Percentiles rank a stretch among this genome's conserved stretches.
These are phyloP conservation scores for Coniochaeta hoffmannii DNA, from an alignment of 2,329 filamentous ascomycete genomes.

Conservation along the genomic window DNA sequence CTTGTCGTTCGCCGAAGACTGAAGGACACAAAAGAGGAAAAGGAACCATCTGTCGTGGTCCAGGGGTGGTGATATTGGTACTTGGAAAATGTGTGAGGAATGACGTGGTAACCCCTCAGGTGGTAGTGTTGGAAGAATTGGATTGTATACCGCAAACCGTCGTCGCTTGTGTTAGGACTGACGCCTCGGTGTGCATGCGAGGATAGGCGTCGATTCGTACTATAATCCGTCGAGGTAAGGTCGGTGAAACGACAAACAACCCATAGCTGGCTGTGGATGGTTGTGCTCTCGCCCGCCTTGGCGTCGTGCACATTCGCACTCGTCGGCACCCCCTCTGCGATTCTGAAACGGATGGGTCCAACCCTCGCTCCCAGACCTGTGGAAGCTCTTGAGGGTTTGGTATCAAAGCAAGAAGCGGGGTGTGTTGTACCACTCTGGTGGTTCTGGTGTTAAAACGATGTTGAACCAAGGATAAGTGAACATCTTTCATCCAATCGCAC, in stretches of 20 bases:
- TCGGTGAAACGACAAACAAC: not conserved
- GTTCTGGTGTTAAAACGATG: not conserved
- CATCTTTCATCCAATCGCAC: slow-evolving; percentile 41
- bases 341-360: slow-evolving; percentile 7
- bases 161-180: not conserved
- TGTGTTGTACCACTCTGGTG: not conserved
- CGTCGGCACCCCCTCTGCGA: not conserved
- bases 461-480: not conserved
- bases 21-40: not conserved
- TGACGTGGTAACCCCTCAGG: not conserved
- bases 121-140: not conserved
- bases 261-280: not conserved
- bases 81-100: not conserved
- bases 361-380: not conserved
- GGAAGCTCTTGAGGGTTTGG: not conserved
- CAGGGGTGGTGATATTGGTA: not conserved
- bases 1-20: not conserved
- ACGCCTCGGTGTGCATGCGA: not conserved
- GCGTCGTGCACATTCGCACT: not conserved
- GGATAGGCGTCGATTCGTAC: not conserved
- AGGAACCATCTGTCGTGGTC: not conserved
- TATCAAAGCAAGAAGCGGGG: not conserved
- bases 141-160: not conserved
- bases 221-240: not conserved
- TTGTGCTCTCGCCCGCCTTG: not conserved